Evolutionary conservation across 2,329 filamentous ascomycete species (phyloP), one percentile per base, ranked within the genome.

Genomic region (Acrocalymma vagum): DNA sequence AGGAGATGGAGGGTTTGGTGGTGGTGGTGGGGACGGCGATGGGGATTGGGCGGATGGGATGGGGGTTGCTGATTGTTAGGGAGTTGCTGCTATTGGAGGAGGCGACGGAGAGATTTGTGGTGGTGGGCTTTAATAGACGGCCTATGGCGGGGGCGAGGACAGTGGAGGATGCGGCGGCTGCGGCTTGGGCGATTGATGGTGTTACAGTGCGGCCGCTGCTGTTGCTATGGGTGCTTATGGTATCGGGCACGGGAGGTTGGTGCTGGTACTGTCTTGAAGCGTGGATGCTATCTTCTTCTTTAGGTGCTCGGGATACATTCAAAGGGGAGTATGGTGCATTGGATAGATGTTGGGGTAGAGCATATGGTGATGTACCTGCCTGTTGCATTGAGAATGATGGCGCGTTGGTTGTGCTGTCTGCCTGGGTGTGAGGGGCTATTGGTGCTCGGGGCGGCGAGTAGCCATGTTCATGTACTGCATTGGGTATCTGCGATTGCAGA

Each of bases 41-140:
- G 5, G 54, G 38, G 15, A 22, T 22, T 8, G 58, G n/a, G n/a
- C n/a, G n/a, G 16, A 25, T 16, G 29, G 45, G 38, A 9, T 48
- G 48, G 8, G 52, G 41, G 10, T 56, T 23, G 14, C 48, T 48
- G 9, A 59, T 34, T 4, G 54, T 37, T 13, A 22, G 24, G 6
- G 58, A 53, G 11, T 15, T 40, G 29, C 35, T 44, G 38, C 53
- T 57, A 35, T 53, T 45, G 17, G 51, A 51, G 5, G 57, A 58
- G 29, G 50, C 43, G 9, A 55, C 27, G 9, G 56, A 55, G 4
- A 46, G 42, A 10, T 45, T 29, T 17, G 48, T 29, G 31, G 38
- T 47, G 30, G 25, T 5, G 5, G 51, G 51, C 22, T 34, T 20
- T 6, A 30, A 15, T 5, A 51, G 40, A 9, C 49, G 42, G 4